Evolutionary conservation across 1,284 basidiomycete genomes (phyloP), one percentile per base, ranked within the genome.

Genomic region (Microbotryum violaceum): DNA sequence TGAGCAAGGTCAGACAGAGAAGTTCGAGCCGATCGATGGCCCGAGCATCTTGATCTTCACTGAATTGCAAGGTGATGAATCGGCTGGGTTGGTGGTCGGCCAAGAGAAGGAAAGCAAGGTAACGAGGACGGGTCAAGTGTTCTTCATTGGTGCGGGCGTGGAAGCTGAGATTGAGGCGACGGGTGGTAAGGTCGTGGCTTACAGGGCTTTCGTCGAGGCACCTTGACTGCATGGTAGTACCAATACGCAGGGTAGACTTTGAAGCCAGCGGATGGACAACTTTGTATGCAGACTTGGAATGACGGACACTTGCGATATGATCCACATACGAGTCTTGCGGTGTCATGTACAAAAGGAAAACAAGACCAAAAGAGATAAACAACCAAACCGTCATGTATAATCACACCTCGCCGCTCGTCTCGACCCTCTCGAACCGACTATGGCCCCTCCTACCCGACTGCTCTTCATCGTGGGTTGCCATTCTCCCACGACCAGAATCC

Each of bases 41-140:
- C 96, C 96, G 5, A 91, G 88, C 70, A 81, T 98, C 54, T 77
- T 82, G 23, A 84, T 97, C 61, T 82, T 87, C 23, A 88, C 88
- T 0, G 79, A 82, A 25, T 91, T 92, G 0, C 74, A 73, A 1
- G 92, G 88, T 1, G 65, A 80, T 0, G 72, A 63, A 21, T 67
- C 63, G 60, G 63, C 62, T 52, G 62, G 44, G n/a, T 72, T 57
- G 31, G 49, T 85, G n/a, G 70, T 65, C 33, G 85, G 81, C 79
- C 77, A 71, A 14, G 73, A 29, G 75, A 76, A 77, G 54, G 73
- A 73, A 31, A 61, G 87, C 57, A 75, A 79, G 18, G 68, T 91
- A 16, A 74, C 75, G 37, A 54, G 64, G 45, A 75, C 81, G 54
- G 96, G 94, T 9, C 85, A 87, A 64, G 89, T 92, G 33, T 78